Base-by-base conservation (phyloP, 768 basidiomycete species). In the Lyophyllum decastes region DNA sequence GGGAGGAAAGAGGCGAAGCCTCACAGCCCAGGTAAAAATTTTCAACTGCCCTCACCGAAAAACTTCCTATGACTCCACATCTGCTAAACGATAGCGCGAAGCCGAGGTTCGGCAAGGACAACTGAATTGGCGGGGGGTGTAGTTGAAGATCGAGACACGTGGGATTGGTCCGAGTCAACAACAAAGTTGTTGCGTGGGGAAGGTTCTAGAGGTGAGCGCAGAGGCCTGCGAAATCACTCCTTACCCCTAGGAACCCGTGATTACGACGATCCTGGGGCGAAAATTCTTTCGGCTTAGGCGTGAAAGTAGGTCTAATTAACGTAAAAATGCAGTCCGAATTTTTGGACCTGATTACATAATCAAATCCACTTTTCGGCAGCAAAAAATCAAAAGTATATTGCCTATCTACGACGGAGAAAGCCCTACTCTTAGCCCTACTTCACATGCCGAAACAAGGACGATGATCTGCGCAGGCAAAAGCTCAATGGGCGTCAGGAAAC, bases 151-250 rank as follows among this genome's bases (percentile, higher is more conserved):
- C 24, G 21, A 5, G 5, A 30, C 30, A 30, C 44, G 30, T 30
- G n/a, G 30, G 30, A 4, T 10, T 30, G 30, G 10, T 30, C 30
- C 30, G 30, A 4, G 10, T 10, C 10, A 10, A 10, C 5, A 30
- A 30, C 30, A n/a, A n/a, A n/a, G n/a, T n/a, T n/a, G 30, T 4
- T 10, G 10, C 30, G 30, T 30, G 30, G 30, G 38, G 14, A n/a
- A 12, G 10, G 30, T 30, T 30, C 30, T 30, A 30, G 30, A n/a
- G n/a, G 38, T 16, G n/a, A n/a, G 41, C 41, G 41, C 38, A 55
- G 34, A 26, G 58, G 58, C 16, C 50, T 59, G 17, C 54, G 63
- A 40, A 63, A 64, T 26, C 51, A 59, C n/a, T 67, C 59, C 44
- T 46, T 51, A 25, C 62, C 63, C 56, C 57, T 61, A n/a, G 11